phyloP scores from a whole-genome alignment of 441 rosid species.

The Aquilaria agallochum region DNA sequence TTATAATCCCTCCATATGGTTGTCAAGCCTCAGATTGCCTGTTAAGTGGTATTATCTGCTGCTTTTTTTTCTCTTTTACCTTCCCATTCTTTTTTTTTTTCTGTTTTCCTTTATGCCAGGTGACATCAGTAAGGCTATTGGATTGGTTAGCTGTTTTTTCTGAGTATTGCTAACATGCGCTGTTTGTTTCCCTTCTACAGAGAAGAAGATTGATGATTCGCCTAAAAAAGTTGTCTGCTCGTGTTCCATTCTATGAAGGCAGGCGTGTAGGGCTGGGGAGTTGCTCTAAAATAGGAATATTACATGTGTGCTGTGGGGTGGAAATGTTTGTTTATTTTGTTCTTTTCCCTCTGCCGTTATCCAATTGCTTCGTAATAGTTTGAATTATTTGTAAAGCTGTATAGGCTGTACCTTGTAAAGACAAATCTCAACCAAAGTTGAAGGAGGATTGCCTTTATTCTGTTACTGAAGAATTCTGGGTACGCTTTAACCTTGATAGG shows the following conservation, averaged over 20 bases:
- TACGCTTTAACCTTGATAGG: too few relatives aligned
- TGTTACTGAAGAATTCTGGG: not conserved
- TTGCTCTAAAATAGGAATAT: constrained; percentile 13
- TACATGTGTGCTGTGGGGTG: constrained; percentile 14
- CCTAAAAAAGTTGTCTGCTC: constrained; percentile 79
- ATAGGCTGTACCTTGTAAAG: constrained; percentile 27
- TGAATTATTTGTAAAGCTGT: constrained; percentile 26
- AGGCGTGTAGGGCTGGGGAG: constrained; percentile 15
- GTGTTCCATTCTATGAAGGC: constrained; percentile 72
- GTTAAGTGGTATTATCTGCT: too few relatives aligned
- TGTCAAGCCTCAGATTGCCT: too few relatives aligned
- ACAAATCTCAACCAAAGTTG: constrained; percentile 20
- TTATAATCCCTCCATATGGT: too few relatives aligned
- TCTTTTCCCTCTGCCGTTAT: constrained; percentile 1
- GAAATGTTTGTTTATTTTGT: constrained; percentile 17
- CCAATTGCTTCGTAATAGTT: constrained; percentile 12
- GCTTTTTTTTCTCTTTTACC: not conserved
- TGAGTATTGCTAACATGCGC: too few relatives aligned
- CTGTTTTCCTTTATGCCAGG: not conserved
- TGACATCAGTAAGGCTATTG: too few relatives aligned
- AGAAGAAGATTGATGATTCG: constrained; percentile 76
- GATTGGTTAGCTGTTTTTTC: too few relatives aligned
- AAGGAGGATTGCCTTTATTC: constrained; percentile 14
- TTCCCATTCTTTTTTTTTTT: not conserved
- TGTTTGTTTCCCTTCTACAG: constrained; percentile 39